A percentile compares a stretch with the other conserved stretches of the same genome.
Conservation (phyloP, 2,329 filamentous ascomycete species). For the Cordyceps tenuipes region DNA sequence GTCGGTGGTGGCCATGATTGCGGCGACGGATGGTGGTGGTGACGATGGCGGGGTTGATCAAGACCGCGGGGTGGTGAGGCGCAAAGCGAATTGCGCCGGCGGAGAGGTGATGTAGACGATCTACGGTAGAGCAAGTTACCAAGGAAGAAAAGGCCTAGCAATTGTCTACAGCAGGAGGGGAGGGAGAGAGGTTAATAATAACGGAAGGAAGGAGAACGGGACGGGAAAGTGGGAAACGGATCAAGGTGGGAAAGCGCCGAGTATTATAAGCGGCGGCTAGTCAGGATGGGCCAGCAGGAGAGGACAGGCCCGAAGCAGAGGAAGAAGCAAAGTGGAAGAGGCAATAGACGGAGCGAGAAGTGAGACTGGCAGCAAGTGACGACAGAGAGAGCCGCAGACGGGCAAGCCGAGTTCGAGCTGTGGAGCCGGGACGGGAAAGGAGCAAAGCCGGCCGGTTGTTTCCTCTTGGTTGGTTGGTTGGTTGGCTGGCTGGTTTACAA, state of each 20-base stretch:
- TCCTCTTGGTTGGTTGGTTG: not conserved
- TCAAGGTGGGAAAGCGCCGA: not conserved
- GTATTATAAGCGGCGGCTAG: conserved; percentile 1
- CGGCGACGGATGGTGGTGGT: not conserved
- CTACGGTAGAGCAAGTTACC: not conserved
- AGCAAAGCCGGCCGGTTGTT: conserved; percentile 9
- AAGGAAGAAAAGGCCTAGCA: not conserved
- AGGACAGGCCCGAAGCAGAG: too few relatives aligned
- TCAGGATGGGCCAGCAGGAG: not conserved
- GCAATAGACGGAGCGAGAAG: not conserved
- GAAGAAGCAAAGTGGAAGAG: not conserved
- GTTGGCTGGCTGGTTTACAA: too few relatives aligned
- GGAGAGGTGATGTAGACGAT: not conserved
- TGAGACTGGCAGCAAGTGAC: too few relatives aligned
- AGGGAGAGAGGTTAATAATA: not conserved
- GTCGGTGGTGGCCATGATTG: conserved; percentile 11
- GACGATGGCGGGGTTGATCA: not conserved
- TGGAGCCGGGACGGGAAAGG: conserved; percentile 3
- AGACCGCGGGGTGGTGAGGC: not conserved
- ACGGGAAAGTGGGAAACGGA: not conserved
- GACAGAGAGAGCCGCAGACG: not conserved
- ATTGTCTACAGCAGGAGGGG: not conserved
- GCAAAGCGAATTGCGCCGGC: conserved; percentile 5
- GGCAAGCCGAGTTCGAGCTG: not conserved
- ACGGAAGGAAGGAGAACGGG: not conserved